Evolutionary conservation across 2,329 filamentous ascomycete genomes (phyloP).

Genomic region (Epichloe glyceriae): DNA sequence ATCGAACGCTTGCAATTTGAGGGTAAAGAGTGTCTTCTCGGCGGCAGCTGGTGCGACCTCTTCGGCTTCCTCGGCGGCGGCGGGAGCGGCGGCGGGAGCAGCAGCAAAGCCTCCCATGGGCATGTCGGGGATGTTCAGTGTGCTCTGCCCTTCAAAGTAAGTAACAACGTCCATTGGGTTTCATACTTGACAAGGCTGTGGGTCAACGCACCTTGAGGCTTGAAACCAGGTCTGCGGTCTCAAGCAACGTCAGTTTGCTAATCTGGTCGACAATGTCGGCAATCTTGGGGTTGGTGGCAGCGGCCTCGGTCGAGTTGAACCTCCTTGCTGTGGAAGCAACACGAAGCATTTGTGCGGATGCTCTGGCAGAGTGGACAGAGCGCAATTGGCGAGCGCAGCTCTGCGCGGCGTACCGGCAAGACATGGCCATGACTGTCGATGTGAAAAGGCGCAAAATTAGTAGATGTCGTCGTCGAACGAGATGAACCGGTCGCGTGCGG

Average conservation of each 20-base stretch:
- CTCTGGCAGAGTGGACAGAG: slow-evolving; percentile 31
- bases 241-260: slow-evolving; percentile 90
- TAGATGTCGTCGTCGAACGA: slow-evolving; percentile 1
- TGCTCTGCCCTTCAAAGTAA: slow-evolving; percentile 43
- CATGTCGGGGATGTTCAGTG: slow-evolving; percentile 95
- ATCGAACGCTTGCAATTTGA: slow-evolving; percentile 89
- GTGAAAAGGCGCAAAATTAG: slow-evolving; percentile 12
- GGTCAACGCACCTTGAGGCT: slow-evolving; percentile 66
- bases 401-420: slow-evolving; percentile 50
- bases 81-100: slow-evolving; percentile 46
- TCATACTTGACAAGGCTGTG: background rate
- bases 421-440: slow-evolving; percentile 42
- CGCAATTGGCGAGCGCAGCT: slow-evolving; percentile 52
- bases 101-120: slow-evolving; percentile 83
- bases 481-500: slow-evolving; percentile 9
- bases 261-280: slow-evolving; percentile 93
- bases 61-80: slow-evolving; percentile 67
- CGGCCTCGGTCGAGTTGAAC: slow-evolving; percentile 76
- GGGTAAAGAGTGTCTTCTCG: slow-evolving; percentile 94
- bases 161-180: background rate
- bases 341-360: slow-evolving; percentile 34
- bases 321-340: slow-evolving; percentile 45
- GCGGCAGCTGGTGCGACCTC: slow-evolving; percentile 78
- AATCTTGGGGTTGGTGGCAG: slow-evolving; percentile 75
- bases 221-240: slow-evolving; percentile 92